These are phyloP conservation scores for Kodamaea fungicola DNA, from an alignment of 1,139 yeast genomes.

Conservation along the genomic window DNA sequence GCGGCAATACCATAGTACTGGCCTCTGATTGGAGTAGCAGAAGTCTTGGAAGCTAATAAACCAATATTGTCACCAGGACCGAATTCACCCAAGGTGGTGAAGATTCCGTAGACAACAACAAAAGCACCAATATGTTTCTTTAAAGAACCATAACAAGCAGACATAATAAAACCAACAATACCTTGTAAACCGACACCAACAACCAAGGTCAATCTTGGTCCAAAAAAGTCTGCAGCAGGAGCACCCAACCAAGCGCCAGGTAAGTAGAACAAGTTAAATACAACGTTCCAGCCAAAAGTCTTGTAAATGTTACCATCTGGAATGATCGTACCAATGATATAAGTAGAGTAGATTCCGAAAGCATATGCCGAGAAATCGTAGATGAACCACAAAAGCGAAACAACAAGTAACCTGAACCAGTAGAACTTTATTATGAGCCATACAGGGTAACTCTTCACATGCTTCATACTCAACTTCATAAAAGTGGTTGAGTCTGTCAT, in stretches of 20 bases:
- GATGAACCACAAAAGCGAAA: slow-evolving; percentile 82
- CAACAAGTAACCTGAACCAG: slow-evolving; percentile 73
- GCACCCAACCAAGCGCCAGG: slow-evolving; percentile 93
- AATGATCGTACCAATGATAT: slow-evolving; percentile 57
- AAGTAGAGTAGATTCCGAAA: slow-evolving; percentile 80
- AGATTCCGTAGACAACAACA: slow-evolving; percentile 83
- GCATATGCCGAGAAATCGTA: slow-evolving; percentile 88
- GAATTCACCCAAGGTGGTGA: slow-evolving; percentile 83
- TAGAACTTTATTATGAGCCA: slow-evolving; percentile 70
- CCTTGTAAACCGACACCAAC: slow-evolving; percentile 73
- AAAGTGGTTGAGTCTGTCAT: slow-evolving; percentile 72
- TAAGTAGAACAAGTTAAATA: slow-evolving; percentile 78
- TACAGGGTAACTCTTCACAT: slow-evolving; percentile 60
- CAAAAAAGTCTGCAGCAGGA: slow-evolving; percentile 71
- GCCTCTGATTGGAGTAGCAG: slow-evolving; percentile 86
- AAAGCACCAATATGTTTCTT: slow-evolving; percentile 68
- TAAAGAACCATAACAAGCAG: slow-evolving; percentile 59
- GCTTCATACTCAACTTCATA: slow-evolving; percentile 66
- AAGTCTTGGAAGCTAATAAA: slow-evolving; percentile 78
- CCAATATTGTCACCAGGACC: slow-evolving; percentile 96
- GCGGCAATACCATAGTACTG: slow-evolving; percentile 90
- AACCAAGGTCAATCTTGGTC: slow-evolving; percentile 83
- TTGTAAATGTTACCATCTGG: slow-evolving; percentile 64
- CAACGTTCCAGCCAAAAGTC: slow-evolving; percentile 91
- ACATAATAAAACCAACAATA: slow-evolving; percentile 81